phyloP scores from a whole-genome alignment of 2,329 filamentous ascomycete genomes.

The Cercospora sp. region DNA sequence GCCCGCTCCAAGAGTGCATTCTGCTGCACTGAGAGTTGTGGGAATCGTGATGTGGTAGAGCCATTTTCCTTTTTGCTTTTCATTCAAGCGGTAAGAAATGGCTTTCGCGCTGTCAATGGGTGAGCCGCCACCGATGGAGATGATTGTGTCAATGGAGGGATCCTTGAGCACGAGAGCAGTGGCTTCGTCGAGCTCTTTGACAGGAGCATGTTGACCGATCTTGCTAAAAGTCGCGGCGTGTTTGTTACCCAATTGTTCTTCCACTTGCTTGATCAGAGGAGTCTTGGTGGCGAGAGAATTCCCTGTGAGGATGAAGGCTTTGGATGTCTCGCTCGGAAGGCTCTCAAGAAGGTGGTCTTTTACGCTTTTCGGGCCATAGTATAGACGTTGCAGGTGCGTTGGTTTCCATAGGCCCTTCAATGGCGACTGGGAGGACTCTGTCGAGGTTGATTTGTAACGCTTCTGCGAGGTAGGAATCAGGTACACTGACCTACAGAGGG shows the following conservation, averaged over 20 bases:
- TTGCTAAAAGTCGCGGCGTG: conserved; percentile 58
- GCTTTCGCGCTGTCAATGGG: conserved; percentile 57
- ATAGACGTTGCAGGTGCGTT: conserved; percentile 51
- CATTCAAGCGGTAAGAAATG: conserved; percentile 48
- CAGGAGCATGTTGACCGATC: conserved; percentile 58
- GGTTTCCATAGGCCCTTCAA: conserved; percentile 55
- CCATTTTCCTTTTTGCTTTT: conserved; percentile 42
- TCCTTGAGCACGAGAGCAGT: conserved; percentile 51
- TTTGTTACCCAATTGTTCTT: conserved; percentile 51
- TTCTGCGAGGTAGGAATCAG: conserved; percentile 18
- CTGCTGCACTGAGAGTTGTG: conserved; percentile 55
- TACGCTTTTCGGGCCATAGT: conserved; percentile 54
- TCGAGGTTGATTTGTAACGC: conserved; percentile 42
- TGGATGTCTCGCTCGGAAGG: conserved; percentile 49
- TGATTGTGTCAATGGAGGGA: conserved; percentile 54
- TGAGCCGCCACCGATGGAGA: conserved; percentile 57
- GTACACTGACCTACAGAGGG: conserved; percentile 28
- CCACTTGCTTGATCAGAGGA: conserved; percentile 53
- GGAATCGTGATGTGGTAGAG: conserved; percentile 52
- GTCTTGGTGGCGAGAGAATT: conserved; percentile 57
- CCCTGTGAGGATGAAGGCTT: conserved; percentile 61
- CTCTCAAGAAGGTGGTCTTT: conserved; percentile 49
- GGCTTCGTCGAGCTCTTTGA: conserved; percentile 56
- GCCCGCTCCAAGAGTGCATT: conserved; percentile 56
- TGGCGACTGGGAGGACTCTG: conserved; percentile 47